A percentile compares a stretch with the other conserved stretches of the same genome.
phyloP scores from a whole-genome alignment of 2,329 filamentous ascomycete genomes.

The Colletotrichum endophyticum region DNA sequence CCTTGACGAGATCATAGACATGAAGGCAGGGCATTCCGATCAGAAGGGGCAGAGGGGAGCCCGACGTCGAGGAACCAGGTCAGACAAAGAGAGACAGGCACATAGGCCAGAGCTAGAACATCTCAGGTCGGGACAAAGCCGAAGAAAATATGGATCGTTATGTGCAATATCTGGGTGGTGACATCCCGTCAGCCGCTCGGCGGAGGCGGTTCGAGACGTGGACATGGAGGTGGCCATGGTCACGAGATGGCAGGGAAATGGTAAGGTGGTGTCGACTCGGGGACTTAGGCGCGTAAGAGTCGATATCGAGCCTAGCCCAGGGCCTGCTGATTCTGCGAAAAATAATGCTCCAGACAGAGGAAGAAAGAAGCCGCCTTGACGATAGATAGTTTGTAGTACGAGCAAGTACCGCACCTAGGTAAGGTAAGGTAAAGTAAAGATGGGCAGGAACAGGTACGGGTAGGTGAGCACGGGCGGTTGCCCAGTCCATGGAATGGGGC shows the following conservation, averaged over 20 bases:
- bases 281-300: neutral
- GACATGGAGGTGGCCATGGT: neutral
- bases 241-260: neutral
- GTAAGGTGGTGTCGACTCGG: neutral
- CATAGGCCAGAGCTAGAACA: neutral
- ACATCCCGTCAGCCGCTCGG: neutral
- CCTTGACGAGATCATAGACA: conserved; percentile 1
- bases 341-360: neutral
- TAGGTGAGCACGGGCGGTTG: neutral
- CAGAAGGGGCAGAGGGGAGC: neutral
- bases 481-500: neutral
- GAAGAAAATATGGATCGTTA: neutral
- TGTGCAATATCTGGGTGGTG: neutral
- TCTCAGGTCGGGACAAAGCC: neutral
- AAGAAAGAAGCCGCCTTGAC: neutral
- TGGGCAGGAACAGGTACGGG: neutral
- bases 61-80: neutral
- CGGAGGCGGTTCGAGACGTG: neutral
- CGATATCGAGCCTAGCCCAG: neutral
- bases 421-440: neutral
- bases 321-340: neutral
- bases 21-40: conserved; percentile 17
- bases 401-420: neutral
- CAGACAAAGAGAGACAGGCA: neutral
- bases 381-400: neutral